Conservation (phyloP, 352 stramenopile genomes). For the Pythium aquatile region DNA sequence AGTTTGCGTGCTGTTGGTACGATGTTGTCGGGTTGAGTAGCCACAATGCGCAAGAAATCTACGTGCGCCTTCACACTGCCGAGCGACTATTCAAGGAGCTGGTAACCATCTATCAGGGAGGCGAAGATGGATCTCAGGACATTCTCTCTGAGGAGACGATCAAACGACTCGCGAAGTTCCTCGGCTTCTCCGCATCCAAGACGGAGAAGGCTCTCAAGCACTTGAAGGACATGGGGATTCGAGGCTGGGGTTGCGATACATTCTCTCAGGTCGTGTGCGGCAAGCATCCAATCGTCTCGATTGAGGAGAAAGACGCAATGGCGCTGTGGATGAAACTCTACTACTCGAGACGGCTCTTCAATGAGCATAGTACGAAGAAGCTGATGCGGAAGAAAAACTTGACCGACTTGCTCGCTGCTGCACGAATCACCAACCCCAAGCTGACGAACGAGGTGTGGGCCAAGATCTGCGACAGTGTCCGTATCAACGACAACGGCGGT, state of each 20-base stretch:
- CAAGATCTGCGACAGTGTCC: slow-evolving; percentile 39
- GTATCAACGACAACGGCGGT: slow-evolving; percentile 32
- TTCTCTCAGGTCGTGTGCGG: slow-evolving; percentile 46
- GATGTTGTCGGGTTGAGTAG: slow-evolving; percentile 42
- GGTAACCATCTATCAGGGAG: slow-evolving; percentile 43
- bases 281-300: slow-evolving; percentile 29
- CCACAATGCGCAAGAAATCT: slow-evolving; percentile 43
- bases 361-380: slow-evolving; percentile 36
- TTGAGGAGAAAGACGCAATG: slow-evolving; percentile 40
- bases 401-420: slow-evolving; percentile 35
- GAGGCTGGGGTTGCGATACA: slow-evolving; percentile 36
- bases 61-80: slow-evolving; percentile 45
- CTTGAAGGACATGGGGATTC: slow-evolving; percentile 20
- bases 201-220: slow-evolving; percentile 27
- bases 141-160: slow-evolving; percentile 41
- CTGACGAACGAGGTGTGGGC: slow-evolving; percentile 44
- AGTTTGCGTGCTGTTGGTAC: slow-evolving; percentile 59
- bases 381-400: slow-evolving; percentile 46
- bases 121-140: slow-evolving; percentile 23
- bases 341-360: slow-evolving; percentile 53
- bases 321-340: slow-evolving; percentile 48
- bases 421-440: slow-evolving; percentile 40
- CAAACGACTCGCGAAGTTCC: slow-evolving; percentile 31
- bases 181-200: slow-evolving; percentile 29
- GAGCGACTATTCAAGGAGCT: slow-evolving; percentile 45